Evolutionary conservation across 2,329 filamentous ascomycete species (phyloP), one percentile per base, ranked within the genome.

Genomic region (Aspergillus fumigatiaffinis): DNA sequence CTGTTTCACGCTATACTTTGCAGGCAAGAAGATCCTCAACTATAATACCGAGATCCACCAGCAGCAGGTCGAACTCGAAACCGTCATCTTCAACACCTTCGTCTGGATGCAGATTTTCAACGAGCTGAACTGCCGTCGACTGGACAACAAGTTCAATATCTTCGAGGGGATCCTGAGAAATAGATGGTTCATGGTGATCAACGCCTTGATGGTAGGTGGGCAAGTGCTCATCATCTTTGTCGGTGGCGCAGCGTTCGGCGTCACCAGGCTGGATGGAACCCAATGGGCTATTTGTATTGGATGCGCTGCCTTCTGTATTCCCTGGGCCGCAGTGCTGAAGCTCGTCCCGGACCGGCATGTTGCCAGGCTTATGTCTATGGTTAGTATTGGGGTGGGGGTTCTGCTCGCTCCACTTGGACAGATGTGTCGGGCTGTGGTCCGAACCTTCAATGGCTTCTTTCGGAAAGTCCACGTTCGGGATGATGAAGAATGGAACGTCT

Each of bases 61-160:
- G 6, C 68, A 63, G 14, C 81, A 89, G 66, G 10, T 12, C 29
- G 29, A 32, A 4, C 81, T 95, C 59, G 80, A 86, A 55, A 95
- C 92, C 2, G 82, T 97, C 51, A 90, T 97, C 7, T 97, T 97
- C 83, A 97, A 97, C 79, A 94, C 91, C 0, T 97, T 97, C 71
- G 93, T 97, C 53, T 97, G 93, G 93, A 97, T 97, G 92, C 93
- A 97, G 68, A 95, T 97, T 66, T 97, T 97, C 80, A 97, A 97
- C 76, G 89, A 96, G 71, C 90, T 95, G 84, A 97, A 97, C 79
- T 96, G 96, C 77, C 91, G 93, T 57, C 91, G 93, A 10, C 82
- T 97, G 54, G 93, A 97, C 74, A 97, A 97, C 76, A 84, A 87
- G 55, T 92, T 96, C 81, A 97, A 97, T 76, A 92, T 97, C 61